A percentile compares a stretch with the other conserved stretches of the same genome.
phyloP scores from a whole-genome alignment of 2,329 filamentous ascomycete genomes.

The Verruconis gallopava region DNA sequence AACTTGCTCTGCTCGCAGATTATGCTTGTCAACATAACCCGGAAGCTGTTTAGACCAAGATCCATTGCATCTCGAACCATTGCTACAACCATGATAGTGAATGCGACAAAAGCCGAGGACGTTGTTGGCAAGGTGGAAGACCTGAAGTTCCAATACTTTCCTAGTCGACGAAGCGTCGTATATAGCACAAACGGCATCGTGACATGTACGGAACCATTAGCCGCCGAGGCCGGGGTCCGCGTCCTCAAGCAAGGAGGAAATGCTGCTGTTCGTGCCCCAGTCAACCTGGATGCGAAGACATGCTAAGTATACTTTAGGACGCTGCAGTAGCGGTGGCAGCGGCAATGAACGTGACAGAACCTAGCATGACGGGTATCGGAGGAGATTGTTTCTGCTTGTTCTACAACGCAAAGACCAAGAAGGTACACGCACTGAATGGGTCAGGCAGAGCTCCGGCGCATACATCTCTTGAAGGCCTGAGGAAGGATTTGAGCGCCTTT shows the following conservation, averaged over 20 bases:
- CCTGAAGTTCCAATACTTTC: conserved; percentile 48
- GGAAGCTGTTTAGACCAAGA: too few species aligned
- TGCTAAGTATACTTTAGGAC: conserved; percentile 44
- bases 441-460: conserved; percentile 70
- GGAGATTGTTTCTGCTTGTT: conserved; percentile 95
- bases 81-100: too few species aligned
- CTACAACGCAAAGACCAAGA: conserved; percentile 72
- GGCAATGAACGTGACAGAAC: conserved; percentile 85
- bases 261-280: conserved; percentile 59
- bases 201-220: conserved; percentile 77
- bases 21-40: too few species aligned
- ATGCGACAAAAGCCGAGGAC: neutral
- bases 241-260: conserved; percentile 83
- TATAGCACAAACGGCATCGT: conserved; percentile 90
- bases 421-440: conserved; percentile 78
- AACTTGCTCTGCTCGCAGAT: too few species aligned
- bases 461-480: conserved; percentile 55
- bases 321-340: conserved; percentile 93
- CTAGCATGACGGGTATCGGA: conserved; percentile 84
- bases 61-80: too few species aligned
- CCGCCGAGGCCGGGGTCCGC: conserved; percentile 74
- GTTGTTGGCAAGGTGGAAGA: conserved; percentile 21
- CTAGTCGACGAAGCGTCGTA: conserved; percentile 78
- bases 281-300: too few species aligned
- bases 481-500: conserved; percentile 52